phyloP scores from a whole-genome alignment of 345 rosid genomes.

The Citrus australasica region DNA sequence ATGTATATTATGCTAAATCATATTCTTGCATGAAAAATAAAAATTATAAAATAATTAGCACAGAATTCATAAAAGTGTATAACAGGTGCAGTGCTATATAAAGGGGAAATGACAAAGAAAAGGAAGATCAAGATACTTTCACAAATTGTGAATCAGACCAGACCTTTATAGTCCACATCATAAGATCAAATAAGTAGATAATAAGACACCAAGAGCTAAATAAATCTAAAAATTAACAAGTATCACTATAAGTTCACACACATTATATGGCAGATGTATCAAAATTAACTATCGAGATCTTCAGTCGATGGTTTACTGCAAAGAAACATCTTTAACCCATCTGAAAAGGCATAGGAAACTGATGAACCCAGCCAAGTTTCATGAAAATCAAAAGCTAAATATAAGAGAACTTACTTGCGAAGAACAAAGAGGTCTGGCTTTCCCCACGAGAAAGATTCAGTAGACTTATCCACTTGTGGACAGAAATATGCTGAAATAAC shows the following conservation, averaged over 20 bases:
- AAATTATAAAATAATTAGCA: not conserved
- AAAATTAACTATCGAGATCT: not conserved
- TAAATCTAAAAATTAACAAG: not conserved
- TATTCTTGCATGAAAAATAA: not conserved
- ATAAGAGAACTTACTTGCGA: conserved; percentile 49
- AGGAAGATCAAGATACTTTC: not conserved
- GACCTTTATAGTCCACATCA: not conserved
- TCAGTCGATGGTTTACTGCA: not conserved
- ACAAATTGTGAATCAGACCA: not conserved
- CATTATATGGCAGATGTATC: not conserved
- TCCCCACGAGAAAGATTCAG: conserved; percentile 92
- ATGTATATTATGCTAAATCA: not conserved
- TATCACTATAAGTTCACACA: not conserved
- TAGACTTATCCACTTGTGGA: conserved; percentile 94
- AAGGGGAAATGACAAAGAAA: not conserved
- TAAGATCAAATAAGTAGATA: not conserved
- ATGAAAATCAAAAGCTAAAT: not conserved
- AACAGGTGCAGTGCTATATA: not conserved
- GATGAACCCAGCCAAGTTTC: not conserved
- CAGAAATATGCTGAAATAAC: conserved; percentile 71
- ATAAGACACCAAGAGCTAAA: not conserved
- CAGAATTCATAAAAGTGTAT: not conserved
- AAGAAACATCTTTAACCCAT: not conserved
- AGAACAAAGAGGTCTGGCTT: conserved; percentile 82
- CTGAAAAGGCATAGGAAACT: not conserved